Conservation (phyloP, 1,139 yeast species). For the Nadsonia starkeyi-henricii region DNA sequence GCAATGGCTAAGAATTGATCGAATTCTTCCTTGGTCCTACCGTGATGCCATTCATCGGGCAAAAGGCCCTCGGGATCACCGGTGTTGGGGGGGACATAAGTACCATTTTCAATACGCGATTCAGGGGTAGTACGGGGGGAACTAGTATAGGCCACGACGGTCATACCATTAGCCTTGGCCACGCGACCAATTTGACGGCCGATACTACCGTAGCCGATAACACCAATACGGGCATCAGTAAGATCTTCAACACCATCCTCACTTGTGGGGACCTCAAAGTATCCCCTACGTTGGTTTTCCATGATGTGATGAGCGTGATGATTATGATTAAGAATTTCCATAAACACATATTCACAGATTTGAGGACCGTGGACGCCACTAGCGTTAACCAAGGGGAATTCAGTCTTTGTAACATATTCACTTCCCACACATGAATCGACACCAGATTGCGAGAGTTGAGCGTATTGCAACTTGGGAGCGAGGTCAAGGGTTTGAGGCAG, state of each 20-base stretch:
- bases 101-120: not conserved
- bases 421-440: not conserved
- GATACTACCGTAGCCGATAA: not conserved
- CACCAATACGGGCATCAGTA: not conserved
- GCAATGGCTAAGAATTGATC: not conserved
- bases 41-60: not conserved
- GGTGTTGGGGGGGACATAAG: not conserved
- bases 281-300: not conserved
- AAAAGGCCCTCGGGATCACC: not conserved
- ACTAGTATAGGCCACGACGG: not conserved
- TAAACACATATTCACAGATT: not conserved
- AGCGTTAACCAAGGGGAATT: not conserved
- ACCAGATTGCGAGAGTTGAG: not conserved
- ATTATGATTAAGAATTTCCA: not conserved
- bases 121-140: not conserved
- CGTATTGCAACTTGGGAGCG: not conserved
- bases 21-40: not conserved
- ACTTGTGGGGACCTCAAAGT: not conserved
- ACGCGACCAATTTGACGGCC: not conserved
- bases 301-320: not conserved
- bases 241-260: not conserved
- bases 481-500: not conserved
- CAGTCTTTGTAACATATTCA: not conserved
- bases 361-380: not conserved
- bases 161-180: not conserved